These are phyloP conservation scores for Erysimum cheiri DNA, from an alignment of 441 rosid genomes.

Conservation along the genomic window DNA sequence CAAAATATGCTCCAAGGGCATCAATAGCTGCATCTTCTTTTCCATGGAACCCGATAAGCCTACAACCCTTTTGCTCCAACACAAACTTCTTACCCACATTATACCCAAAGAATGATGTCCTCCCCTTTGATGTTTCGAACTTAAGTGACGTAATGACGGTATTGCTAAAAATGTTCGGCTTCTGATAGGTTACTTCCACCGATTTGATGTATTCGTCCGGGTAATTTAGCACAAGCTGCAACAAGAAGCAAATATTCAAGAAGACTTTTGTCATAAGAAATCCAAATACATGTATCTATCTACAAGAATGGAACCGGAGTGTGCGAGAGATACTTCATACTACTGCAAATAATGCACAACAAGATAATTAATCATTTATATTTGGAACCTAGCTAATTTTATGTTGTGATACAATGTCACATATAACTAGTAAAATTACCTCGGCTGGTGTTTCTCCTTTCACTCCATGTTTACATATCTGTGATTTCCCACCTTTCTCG, in stretches of 20 bases:
- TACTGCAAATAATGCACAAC: background rate
- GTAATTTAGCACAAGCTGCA: constrained; percentile 24
- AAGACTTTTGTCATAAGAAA: background rate
- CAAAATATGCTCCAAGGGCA: constrained; percentile 40
- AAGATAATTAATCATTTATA: background rate
- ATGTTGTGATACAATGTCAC: background rate
- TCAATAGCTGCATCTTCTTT: constrained; percentile 34
- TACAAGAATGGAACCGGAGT: background rate
- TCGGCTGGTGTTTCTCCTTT: constrained; percentile 27
- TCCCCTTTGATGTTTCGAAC: constrained; percentile 34
- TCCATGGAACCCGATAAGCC: constrained; percentile 38
- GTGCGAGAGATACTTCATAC: background rate
- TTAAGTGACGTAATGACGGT: constrained; percentile 22
- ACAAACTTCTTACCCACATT: constrained; percentile 34
- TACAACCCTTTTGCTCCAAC: constrained; percentile 24
- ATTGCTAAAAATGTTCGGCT: constrained; percentile 3
- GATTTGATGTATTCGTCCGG: constrained; percentile 35
- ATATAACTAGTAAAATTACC: constrained; percentile 9
- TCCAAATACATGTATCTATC: background rate
- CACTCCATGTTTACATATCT: constrained; percentile 25
- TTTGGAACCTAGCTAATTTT: background rate
- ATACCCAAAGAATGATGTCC: constrained; percentile 28
- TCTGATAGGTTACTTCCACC: constrained; percentile 35
- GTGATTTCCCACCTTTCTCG: constrained; percentile 15
- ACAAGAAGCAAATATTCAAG: constrained; percentile 1